Evolutionary conservation across 352 stramenopile genomes (phyloP).

Genomic region (Elongisporangium prolatum): DNA sequence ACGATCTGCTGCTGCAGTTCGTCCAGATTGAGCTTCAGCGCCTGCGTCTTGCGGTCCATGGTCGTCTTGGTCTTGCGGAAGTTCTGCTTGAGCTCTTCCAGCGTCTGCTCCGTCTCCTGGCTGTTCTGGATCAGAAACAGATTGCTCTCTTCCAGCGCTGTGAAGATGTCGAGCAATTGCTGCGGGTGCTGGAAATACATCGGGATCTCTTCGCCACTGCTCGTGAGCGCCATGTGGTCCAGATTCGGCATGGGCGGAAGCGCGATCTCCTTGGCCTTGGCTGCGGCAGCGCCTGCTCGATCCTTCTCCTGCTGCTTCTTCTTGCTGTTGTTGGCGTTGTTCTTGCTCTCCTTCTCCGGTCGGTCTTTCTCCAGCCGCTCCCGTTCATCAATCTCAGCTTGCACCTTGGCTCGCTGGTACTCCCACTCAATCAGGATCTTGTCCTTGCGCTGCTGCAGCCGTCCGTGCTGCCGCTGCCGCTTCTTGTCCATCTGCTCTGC

Average conservation of each 20-base stretch:
- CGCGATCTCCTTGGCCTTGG: constrained; percentile 32
- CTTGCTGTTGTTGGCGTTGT: constrained; percentile 21
- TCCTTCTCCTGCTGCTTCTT: constrained; percentile 56
- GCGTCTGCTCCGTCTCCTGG: constrained; percentile 92
- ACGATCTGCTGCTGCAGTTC: constrained; percentile 86
- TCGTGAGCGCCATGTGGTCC: constrained; percentile 56
- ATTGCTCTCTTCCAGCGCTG: constrained; percentile 92
- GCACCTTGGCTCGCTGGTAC: constrained; percentile 33
- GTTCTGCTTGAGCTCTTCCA: constrained; percentile 93
- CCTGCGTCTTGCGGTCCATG: constrained; percentile 86
- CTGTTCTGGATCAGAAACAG: constrained; percentile 96
- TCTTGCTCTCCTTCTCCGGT: constrained; percentile 48
- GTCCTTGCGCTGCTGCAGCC: constrained; percentile 66
- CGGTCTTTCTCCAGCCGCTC: constrained; percentile 53
- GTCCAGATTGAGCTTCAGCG: constrained; percentile 87
- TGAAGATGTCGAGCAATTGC: constrained; percentile 94
- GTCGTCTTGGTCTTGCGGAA: constrained; percentile 88
- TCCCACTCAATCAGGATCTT: constrained; percentile 72
- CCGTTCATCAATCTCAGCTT: constrained; percentile 69
- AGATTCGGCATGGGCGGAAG: constrained; percentile 66
- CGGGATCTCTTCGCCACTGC: constrained; percentile 87
- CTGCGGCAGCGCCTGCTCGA: neutral
- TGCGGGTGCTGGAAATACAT: constrained; percentile 95
- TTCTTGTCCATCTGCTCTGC: constrained; percentile 79
- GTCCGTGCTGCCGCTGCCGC: constrained; percentile 47